phyloP scores from a whole-genome alignment of 1,284 basidiomycete species.

The Ceratobasidium sp. region DNA sequence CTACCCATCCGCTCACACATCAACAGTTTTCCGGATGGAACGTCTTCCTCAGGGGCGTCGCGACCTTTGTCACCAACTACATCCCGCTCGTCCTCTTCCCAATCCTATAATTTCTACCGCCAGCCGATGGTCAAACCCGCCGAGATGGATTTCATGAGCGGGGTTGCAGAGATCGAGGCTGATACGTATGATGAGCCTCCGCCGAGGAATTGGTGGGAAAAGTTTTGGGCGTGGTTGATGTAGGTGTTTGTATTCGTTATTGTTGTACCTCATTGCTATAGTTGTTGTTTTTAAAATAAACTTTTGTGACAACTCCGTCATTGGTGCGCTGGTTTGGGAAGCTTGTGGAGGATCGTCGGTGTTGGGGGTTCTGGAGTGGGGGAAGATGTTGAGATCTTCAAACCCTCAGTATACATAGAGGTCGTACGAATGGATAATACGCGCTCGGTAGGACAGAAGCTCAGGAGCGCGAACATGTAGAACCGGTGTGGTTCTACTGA shows the following conservation, averaged over 20 bases:
- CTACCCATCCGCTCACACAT: neutral
- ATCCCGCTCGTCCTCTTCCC: conserved; percentile 83
- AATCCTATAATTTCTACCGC: conserved; percentile 74
- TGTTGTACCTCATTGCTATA: neutral
- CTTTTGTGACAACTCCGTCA: neutral
- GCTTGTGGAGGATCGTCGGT: no score
- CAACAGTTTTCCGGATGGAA: conserved; percentile 77
- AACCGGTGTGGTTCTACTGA: no score
- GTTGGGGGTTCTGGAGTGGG: no score
- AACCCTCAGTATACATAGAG: no score
- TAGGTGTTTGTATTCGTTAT: conserved; percentile 19
- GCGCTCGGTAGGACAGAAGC: no score
- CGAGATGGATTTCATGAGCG: conserved; percentile 84
- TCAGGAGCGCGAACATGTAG: no score
- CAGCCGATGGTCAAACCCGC: conserved; percentile 63
- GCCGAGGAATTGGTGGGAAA: conserved; percentile 75
- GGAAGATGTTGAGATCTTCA: no score
- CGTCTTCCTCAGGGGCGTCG: conserved; percentile 78
- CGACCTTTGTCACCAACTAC: conserved; percentile 82
- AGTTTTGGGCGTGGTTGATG: conserved; percentile 81
- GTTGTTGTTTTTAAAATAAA: conserved; percentile 19
- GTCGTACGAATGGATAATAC: no score
- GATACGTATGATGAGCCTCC: conserved; percentile 73
- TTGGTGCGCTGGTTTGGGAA: no score
- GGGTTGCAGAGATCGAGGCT: conserved; percentile 71